phyloP scores from a whole-genome alignment of 73 alveolate species.

The Urostyla sp. region DNA sequence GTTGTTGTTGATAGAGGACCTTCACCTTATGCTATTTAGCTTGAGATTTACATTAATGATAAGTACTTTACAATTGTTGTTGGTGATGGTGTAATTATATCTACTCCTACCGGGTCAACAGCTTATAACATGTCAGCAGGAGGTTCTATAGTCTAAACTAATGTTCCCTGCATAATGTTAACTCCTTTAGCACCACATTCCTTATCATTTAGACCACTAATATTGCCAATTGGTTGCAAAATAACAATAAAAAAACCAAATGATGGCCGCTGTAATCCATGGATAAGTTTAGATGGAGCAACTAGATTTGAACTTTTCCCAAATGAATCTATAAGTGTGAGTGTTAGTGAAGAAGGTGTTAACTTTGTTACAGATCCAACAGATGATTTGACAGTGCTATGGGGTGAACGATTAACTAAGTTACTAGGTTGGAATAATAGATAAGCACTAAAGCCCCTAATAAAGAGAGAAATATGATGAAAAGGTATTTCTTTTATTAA shows the following conservation, averaged over 20 bases:
- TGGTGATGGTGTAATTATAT: conserved; percentile 93
- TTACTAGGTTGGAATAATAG: conserved; percentile 63
- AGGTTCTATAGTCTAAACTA: conserved; percentile 97
- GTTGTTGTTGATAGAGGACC: conserved; percentile 62
- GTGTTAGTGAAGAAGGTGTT: conserved; percentile 52
- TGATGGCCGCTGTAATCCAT: conserved; percentile 62
- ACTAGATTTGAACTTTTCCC: conserved; percentile 59
- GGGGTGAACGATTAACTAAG: conserved; percentile 63
- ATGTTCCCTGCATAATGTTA: conserved; percentile 86
- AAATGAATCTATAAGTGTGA: conserved; percentile 59
- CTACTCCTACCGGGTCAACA: conserved; percentile 99
- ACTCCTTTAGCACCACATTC: conserved; percentile 98
- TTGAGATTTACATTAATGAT: conserved; percentile 73
- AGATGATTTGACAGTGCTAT: conserved; percentile 34
- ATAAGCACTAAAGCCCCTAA: conserved; percentile 45
- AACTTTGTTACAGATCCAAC: conserved; percentile 48
- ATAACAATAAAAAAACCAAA: conserved; percentile 79
- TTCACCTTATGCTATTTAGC: conserved; percentile 55
- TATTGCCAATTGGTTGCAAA: conserved; percentile 86
- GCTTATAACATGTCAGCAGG: conserved; percentile 99
- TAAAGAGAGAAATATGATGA: neutral
- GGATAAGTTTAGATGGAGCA: conserved; percentile 80
- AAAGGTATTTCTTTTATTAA: neutral
- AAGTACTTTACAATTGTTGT: conserved; percentile 70
- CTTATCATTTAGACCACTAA: conserved; percentile 98